These are phyloP conservation scores for Rhizophagus clarus DNA, from an alignment of 192 early-diverging fungal species.

Conservation along the genomic window DNA sequence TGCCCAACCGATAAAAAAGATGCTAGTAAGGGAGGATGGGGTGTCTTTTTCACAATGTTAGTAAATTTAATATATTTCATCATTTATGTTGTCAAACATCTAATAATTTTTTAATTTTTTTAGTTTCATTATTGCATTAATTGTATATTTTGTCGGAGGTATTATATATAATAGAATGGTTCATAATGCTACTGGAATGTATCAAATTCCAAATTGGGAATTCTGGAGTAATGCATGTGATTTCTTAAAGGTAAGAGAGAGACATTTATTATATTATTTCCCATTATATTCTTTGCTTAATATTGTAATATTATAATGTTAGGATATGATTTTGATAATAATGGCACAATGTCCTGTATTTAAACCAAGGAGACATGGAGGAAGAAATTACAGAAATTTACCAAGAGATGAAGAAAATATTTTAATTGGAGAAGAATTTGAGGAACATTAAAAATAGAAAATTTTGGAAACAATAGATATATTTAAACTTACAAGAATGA, in stretches of 20 bases:
- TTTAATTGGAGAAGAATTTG: conserved; percentile 22
- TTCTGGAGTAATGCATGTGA: conserved; percentile 42
- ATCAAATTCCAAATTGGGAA: conserved; percentile 48
- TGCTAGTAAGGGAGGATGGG: conserved; percentile 22
- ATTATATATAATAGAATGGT: conserved; percentile 46
- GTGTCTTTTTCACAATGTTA: conserved; percentile 45
- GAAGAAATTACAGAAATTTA: conserved; percentile 21
- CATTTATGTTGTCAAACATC: not conserved
- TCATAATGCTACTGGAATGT: conserved; percentile 38
- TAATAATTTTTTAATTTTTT: not conserved
- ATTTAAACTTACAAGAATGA: not conserved
- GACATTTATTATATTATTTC: not conserved
- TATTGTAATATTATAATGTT: not conserved
- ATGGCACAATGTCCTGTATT: conserved; percentile 1
- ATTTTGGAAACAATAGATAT: not conserved
- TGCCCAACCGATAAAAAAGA: conserved; percentile 32
- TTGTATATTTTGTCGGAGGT: conserved; percentile 43
- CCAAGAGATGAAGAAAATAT: conserved; percentile 23
- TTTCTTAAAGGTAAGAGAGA: conserved; percentile 39
- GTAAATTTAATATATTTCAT: not conserved
- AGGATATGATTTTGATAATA: conserved; percentile 24
- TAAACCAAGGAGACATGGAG: not conserved
- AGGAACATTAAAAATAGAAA: conserved; percentile 20
- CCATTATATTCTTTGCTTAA: not conserved
- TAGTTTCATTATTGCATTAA: conserved; percentile 40